Evolutionary conservation across 2,329 filamentous ascomycete genomes (phyloP).

Genomic region (Alternaria triticina): DNA sequence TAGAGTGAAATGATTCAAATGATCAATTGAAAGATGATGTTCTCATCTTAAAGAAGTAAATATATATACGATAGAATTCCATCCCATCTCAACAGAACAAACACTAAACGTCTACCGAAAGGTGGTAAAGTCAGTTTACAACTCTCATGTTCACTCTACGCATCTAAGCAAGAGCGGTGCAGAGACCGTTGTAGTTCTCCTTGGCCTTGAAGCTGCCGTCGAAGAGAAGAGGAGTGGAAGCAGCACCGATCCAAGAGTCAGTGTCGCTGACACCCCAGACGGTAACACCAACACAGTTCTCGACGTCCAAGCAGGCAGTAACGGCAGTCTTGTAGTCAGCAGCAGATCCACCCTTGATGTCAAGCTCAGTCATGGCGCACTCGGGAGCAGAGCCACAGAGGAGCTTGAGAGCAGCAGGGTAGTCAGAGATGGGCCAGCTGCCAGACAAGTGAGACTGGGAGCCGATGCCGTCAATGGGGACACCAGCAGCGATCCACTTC

Average conservation of each 20-base stretch:
- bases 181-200: slow-evolving; percentile 45
- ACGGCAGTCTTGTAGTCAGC: slow-evolving; percentile 63
- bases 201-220: slow-evolving; percentile 52
- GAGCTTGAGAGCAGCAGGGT: slow-evolving; percentile 58
- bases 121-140: not conserved
- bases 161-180: slow-evolving; percentile 16
- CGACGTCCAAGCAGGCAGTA: slow-evolving; percentile 63
- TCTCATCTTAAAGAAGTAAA: not conserved
- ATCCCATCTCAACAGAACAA: not conserved
- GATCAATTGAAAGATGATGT: not conserved
- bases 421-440: slow-evolving; percentile 53
- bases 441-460: slow-evolving; percentile 62
- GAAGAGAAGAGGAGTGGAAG: slow-evolving; percentile 50
- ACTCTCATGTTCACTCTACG: not conserved
- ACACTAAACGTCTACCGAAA: not conserved
- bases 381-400: slow-evolving; percentile 62
- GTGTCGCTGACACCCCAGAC: slow-evolving; percentile 62
- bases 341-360: slow-evolving; percentile 65
- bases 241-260: slow-evolving; percentile 51
- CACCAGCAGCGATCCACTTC: slow-evolving; percentile 66
- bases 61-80: not conserved
- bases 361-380: slow-evolving; percentile 71
- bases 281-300: slow-evolving; percentile 70
- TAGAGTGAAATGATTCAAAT: not conserved
- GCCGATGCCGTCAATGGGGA: slow-evolving; percentile 71